phyloP scores from a whole-genome alignment of 2,329 filamentous ascomycete genomes.

The Xylaria sp. region DNA sequence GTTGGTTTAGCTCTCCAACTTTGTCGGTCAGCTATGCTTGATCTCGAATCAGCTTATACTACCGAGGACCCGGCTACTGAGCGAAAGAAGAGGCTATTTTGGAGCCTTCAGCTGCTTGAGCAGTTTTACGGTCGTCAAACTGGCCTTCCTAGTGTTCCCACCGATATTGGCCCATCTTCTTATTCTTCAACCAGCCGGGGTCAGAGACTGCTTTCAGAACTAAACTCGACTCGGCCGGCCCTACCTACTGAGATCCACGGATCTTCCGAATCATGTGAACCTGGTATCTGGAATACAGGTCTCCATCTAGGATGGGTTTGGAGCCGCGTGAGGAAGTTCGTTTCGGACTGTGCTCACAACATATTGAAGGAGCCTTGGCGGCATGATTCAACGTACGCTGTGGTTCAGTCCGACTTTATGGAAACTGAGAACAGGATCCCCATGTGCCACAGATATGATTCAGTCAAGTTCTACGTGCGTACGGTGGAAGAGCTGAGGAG shows the following conservation, averaged over 20 bases:
- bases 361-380: constrained; percentile 38
- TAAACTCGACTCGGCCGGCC: constrained; percentile 29
- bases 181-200: constrained; percentile 30
- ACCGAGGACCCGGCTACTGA: constrained; percentile 28
- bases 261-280: constrained; percentile 28
- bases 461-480: constrained; percentile 38
- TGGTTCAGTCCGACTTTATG: constrained; percentile 38
- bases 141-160: constrained; percentile 27
- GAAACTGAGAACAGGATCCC: constrained; percentile 39
- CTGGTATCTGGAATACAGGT: constrained; percentile 37
- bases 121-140: constrained; percentile 37
- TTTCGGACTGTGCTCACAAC: constrained; percentile 37
- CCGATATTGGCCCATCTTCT: constrained; percentile 25
- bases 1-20: constrained; percentile 37
- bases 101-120: constrained; percentile 37
- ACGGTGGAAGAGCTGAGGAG: constrained; percentile 34
- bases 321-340: constrained; percentile 38
- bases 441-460: constrained; percentile 39
- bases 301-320: constrained; percentile 37
- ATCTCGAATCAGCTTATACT: constrained; percentile 34
- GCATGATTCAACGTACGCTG: constrained; percentile 37
- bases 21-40: constrained; percentile 36
- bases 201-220: constrained; percentile 26
- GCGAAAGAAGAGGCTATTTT: constrained; percentile 36
- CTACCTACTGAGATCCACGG: constrained; percentile 30